phyloP scores from a whole-genome alignment of 495 filamentous ascomycete genomes.

The Annulohypoxylon stygium region DNA sequence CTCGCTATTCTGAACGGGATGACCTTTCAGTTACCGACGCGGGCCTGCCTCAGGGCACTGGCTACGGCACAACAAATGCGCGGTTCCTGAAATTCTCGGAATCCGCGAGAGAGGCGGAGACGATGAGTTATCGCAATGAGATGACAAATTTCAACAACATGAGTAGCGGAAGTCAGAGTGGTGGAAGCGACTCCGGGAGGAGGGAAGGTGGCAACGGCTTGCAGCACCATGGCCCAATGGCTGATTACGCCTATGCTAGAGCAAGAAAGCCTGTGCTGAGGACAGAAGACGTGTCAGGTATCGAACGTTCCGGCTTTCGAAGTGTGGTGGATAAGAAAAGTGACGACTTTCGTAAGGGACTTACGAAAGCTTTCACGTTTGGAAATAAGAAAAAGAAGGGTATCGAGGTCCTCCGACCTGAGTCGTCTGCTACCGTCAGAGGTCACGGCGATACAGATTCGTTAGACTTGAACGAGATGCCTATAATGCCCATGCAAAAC shows the following conservation, averaged over 20 bases:
- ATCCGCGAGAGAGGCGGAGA: constrained; percentile 50
- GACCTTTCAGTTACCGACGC: constrained; percentile 56
- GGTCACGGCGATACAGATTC: constrained; percentile 45
- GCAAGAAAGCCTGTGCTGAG: constrained; percentile 59
- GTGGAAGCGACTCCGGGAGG: constrained; percentile 53
- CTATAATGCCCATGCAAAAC: constrained; percentile 26
- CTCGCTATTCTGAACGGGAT: constrained; percentile 51
- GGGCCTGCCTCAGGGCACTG: constrained; percentile 54
- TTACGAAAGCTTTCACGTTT: constrained; percentile 63
- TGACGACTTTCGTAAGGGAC: constrained; percentile 62
- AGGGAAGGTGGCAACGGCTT: constrained; percentile 43
- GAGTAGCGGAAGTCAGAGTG: constrained; percentile 58
- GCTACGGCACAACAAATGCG: constrained; percentile 57
- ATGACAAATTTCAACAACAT: constrained; percentile 46
- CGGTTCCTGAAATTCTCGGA: constrained; percentile 60
- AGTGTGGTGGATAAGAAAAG: constrained; percentile 67
- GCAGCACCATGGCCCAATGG: constrained; percentile 48
- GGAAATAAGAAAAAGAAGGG: constrained; percentile 60
- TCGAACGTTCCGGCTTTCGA: constrained; percentile 65
- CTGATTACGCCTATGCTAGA: constrained; percentile 60
- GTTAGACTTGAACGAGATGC: constrained; percentile 48
- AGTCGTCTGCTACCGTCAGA: constrained; percentile 56
- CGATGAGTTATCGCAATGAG: constrained; percentile 47
- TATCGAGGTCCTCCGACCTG: constrained; percentile 48
- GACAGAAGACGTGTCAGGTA: constrained; percentile 63